Evolutionary conservation across 1,284 basidiomycete species (phyloP), one percentile per base, ranked within the genome.

Genomic region (Exobasidium rhododendri): DNA sequence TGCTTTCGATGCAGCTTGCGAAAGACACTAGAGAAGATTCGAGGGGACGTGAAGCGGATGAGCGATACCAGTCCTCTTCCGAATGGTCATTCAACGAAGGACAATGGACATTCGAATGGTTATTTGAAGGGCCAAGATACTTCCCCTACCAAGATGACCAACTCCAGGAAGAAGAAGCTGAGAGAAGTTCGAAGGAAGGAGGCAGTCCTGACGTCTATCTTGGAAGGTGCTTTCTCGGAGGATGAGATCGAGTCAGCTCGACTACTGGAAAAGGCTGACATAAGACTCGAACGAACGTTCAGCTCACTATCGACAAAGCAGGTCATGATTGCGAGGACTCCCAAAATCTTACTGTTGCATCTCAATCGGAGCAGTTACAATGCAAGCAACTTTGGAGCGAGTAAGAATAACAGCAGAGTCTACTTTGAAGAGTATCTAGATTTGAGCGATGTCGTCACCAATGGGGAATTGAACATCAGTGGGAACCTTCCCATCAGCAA

Each of bases 1-100:
- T 79, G 77, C 61, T 70, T 68, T 65, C 67, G 68, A n/a, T 79
- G 77, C 52, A 76, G 67, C 14, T 52, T 79, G 24, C 64, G 51
- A 17, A 62, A 58, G 4, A 77, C 73, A 3, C 50, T 66, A 7
- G 56, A 47, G 3, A 51, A 47, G 28, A 6, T 54, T 20, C 32
- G 51, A 29, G 50, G 29, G 2, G 68, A 61, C 2, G 57, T 62
- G 17, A 4, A 31, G 1, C 22, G 51, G 49, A 61, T 66, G 13
- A 24, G 13, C 4, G 13, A 24, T 50, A 58, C 35, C 17, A 58
- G 54, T 26, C 44, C 40, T 10, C 40, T 44, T 24, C 17, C 30
- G 3, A 62, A 50, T 50, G 47, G 20, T 6, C 26, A 13, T 14
- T 50, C 47, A 26, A 6, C 24, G 13, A 26, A 50, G 13, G 47